Evolutionary conservation across 495 filamentous ascomycete genomes (phyloP).

Genomic region (Hyaloscypha hepaticicola): DNA sequence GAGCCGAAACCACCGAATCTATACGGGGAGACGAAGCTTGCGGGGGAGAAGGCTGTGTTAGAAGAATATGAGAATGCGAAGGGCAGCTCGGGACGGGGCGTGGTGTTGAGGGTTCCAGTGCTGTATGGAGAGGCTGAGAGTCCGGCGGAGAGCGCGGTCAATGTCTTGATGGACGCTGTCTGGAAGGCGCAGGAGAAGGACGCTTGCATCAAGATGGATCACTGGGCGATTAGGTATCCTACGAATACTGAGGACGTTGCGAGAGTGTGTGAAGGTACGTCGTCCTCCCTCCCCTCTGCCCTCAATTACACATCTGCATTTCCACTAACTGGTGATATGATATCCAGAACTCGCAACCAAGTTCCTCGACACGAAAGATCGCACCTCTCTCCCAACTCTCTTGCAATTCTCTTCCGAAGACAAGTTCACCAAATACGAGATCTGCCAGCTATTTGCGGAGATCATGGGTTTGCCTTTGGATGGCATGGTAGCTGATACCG

Average conservation of each 20-base stretch:
- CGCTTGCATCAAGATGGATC: slow-evolving; percentile 73
- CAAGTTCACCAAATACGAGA: slow-evolving; percentile 86
- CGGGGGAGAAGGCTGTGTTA: slow-evolving; percentile 75
- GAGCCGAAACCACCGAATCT: slow-evolving; percentile 71
- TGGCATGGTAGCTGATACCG: slow-evolving; percentile 66
- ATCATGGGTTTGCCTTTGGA: slow-evolving; percentile 76
- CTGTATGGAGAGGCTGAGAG: slow-evolving; percentile 70
- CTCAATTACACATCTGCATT: background rate
- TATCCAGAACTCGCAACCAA: slow-evolving; percentile 59
- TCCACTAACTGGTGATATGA: background rate
- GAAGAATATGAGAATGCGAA: slow-evolving; percentile 52
- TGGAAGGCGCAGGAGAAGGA: slow-evolving; percentile 62
- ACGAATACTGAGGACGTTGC: slow-evolving; percentile 86
- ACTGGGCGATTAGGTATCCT: slow-evolving; percentile 83
- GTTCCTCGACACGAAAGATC: slow-evolving; percentile 52
- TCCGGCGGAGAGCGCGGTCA: slow-evolving; percentile 77
- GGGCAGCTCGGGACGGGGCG: slow-evolving; percentile 46
- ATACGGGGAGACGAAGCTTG: slow-evolving; percentile 86
- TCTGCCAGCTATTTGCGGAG: slow-evolving; percentile 75
- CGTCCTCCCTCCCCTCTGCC: background rate
- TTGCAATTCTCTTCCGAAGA: slow-evolving; percentile 90
- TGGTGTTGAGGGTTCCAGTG: slow-evolving; percentile 84
- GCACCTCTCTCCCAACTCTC: slow-evolving; percentile 58
- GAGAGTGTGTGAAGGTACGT: slow-evolving; percentile 63
- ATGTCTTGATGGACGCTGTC: slow-evolving; percentile 72